Percentiles rank a stretch among this genome's conserved stretches.
These are phyloP conservation scores for Ormosia emarginata DNA, from an alignment of 306 rosid genomes.

Conservation along the genomic window DNA sequence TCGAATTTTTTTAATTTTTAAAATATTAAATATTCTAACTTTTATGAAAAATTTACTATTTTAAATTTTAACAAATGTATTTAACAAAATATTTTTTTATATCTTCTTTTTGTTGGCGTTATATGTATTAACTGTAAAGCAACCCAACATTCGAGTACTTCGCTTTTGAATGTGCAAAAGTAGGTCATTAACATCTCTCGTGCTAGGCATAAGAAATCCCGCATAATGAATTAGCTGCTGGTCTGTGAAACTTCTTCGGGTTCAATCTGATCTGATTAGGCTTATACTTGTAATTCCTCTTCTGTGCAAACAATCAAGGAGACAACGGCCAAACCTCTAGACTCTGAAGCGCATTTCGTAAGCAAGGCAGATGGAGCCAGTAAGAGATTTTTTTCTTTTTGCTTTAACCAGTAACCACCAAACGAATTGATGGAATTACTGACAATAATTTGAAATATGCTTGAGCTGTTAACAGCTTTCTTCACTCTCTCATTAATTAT, in stretches of 20 bases:
- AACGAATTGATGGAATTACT: neutral
- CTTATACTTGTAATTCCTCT: neutral
- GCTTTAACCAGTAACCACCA: neutral
- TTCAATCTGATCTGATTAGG: neutral
- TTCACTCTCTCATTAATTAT: neutral
- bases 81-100: too few relatives aligned
- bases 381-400: neutral
- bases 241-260: neutral
- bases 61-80: too few relatives aligned
- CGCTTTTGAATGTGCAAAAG: too few relatives aligned
- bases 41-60: too few relatives aligned
- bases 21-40: too few relatives aligned
- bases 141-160: too few relatives aligned
- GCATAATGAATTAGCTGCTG: too few relatives aligned
- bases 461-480: neutral
- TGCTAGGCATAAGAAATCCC: too few relatives aligned
- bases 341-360: neutral
- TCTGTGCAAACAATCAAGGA: neutral
- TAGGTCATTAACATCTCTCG: too few relatives aligned
- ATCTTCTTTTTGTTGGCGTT: too few relatives aligned
- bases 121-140: too few relatives aligned
- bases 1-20: too few relatives aligned
- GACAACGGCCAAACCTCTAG: neutral
- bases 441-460: neutral
- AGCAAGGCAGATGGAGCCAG: neutral